These are phyloP conservation scores for Aspergillus bertholletiae DNA, from an alignment of 495 filamentous ascomycete genomes.

Conservation along the genomic window DNA sequence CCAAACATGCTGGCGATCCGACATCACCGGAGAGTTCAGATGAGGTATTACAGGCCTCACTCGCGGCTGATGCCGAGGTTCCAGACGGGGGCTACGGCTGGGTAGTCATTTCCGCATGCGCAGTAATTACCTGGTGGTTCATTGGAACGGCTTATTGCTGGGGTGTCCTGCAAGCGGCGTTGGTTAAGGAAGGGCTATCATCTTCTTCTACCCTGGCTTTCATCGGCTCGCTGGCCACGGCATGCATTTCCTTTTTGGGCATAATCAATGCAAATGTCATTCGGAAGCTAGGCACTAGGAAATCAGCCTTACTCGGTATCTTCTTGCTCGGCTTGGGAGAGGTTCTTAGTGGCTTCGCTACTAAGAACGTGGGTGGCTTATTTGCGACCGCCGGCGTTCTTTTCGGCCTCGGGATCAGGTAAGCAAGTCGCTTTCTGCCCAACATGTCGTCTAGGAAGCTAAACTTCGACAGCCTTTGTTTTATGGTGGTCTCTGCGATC, in stretches of 20 bases:
- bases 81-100: slow-evolving; percentile 61
- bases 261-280: slow-evolving; percentile 49
- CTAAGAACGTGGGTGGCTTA: slow-evolving; percentile 44
- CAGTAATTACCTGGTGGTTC: slow-evolving; percentile 51
- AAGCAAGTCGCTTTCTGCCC: slow-evolving; percentile 6
- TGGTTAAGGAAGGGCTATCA: slow-evolving; percentile 43
- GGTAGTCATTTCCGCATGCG: slow-evolving; percentile 51
- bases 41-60: slow-evolving; percentile 46
- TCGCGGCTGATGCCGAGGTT: slow-evolving; percentile 43
- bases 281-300: slow-evolving; percentile 42
- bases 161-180: slow-evolving; percentile 55
- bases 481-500: slow-evolving; percentile 40
- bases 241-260: slow-evolving; percentile 45
- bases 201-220: slow-evolving; percentile 51
- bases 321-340: slow-evolving; percentile 44
- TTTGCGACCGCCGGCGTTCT: slow-evolving; percentile 54
- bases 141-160: slow-evolving; percentile 51
- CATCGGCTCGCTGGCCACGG: slow-evolving; percentile 49
- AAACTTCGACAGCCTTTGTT: slow-evolving; percentile 22
- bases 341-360: slow-evolving; percentile 48
- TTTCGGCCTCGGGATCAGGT: slow-evolving; percentile 51
- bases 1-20: background rate
- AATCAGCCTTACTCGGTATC: slow-evolving; percentile 43
- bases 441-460: slow-evolving; percentile 1
- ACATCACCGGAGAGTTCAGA: slow-evolving; percentile 15